These are phyloP conservation scores for Cylindrotheca fusiformis DNA, from an alignment of 108 stramenopile species.

Conservation along the genomic window DNA sequence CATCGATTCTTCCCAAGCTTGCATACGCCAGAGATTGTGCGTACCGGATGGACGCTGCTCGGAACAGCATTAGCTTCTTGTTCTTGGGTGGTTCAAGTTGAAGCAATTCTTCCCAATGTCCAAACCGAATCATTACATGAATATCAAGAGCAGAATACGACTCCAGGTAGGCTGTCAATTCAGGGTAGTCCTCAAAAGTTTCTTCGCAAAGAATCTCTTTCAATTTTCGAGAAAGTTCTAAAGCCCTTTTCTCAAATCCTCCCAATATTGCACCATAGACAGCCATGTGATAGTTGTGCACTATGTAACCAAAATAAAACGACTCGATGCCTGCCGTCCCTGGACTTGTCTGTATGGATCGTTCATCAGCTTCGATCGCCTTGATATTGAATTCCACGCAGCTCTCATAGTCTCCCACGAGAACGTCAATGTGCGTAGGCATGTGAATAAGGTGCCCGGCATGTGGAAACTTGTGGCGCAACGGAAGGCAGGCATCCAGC, in stretches of 20 bases:
- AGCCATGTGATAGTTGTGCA: conserved; percentile 83
- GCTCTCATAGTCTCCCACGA: conserved; percentile 82
- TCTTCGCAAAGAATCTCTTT: conserved; percentile 56
- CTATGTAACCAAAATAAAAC: conserved; percentile 88
- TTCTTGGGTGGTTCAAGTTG: conserved; percentile 55
- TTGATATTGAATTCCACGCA: conserved; percentile 66
- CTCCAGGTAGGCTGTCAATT: conserved; percentile 75
- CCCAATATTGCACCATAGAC: conserved; percentile 82
- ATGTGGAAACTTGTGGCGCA: conserved; percentile 68
- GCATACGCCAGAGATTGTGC: conserved; percentile 70
- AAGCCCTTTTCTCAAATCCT: conserved; percentile 71
- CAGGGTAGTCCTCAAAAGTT: conserved; percentile 63
- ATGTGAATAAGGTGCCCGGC: conserved; percentile 85
- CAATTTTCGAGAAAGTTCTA: conserved; percentile 59
- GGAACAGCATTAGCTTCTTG: conserved; percentile 69
- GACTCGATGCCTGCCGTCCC: conserved; percentile 68
- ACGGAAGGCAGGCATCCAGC: conserved; percentile 50
- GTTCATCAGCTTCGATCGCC: conserved; percentile 76
- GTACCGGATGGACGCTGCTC: conserved; percentile 61
- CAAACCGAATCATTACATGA: conserved; percentile 83
- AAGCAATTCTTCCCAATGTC: conserved; percentile 78
- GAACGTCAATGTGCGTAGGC: conserved; percentile 87
- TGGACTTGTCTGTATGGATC: conserved; percentile 53
- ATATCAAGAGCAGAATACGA: conserved; percentile 79
- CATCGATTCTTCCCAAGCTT: conserved; percentile 41